Evolutionary conservation across 2,329 filamentous ascomycete genomes (phyloP).

Genomic region (Paecilomyces sp.): DNA sequence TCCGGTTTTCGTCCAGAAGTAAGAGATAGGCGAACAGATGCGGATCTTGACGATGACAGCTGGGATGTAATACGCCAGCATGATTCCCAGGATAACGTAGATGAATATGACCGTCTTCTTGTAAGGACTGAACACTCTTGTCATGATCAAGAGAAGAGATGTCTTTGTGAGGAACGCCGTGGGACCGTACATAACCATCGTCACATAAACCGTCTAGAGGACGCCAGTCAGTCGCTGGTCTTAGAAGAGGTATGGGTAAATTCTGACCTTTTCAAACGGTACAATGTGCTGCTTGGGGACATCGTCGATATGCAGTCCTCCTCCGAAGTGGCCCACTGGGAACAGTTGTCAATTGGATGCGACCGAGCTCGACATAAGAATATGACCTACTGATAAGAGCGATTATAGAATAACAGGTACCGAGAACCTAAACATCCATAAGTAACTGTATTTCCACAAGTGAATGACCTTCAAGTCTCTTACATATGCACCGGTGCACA

Average conservation of each 20-base stretch:
- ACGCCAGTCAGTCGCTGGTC: neutral
- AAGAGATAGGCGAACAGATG: conserved; percentile 35
- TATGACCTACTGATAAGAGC: conserved; percentile 15
- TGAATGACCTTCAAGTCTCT: neutral
- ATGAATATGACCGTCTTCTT: conserved; percentile 33
- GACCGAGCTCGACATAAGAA: neutral
- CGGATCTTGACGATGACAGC: conserved; percentile 37
- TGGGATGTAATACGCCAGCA: conserved; percentile 35
- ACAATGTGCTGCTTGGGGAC: conserved; percentile 21
- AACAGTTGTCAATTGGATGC: conserved; percentile 3
- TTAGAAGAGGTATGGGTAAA: neutral
- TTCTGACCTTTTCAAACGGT: conserved; percentile 28
- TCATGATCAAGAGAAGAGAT: conserved; percentile 39
- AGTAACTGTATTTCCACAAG: neutral
- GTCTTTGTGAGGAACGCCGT: conserved; percentile 39
- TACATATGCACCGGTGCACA: neutral
- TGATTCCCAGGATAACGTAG: conserved; percentile 30
- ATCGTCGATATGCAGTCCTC: conserved; percentile 29
- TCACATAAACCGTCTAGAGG: conserved; percentile 33
- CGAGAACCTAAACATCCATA: conserved; percentile 7
- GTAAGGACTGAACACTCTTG: conserved; percentile 36
- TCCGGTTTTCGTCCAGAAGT: conserved; percentile 30
- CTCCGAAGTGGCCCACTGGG: conserved; percentile 26
- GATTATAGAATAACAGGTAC: conserved; percentile 16
- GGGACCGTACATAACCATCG: conserved; percentile 40